Evolutionary conservation across 208 protist species (phyloP), one percentile per base, ranked within the genome.

Genomic region (Phytomonas sp.): DNA sequence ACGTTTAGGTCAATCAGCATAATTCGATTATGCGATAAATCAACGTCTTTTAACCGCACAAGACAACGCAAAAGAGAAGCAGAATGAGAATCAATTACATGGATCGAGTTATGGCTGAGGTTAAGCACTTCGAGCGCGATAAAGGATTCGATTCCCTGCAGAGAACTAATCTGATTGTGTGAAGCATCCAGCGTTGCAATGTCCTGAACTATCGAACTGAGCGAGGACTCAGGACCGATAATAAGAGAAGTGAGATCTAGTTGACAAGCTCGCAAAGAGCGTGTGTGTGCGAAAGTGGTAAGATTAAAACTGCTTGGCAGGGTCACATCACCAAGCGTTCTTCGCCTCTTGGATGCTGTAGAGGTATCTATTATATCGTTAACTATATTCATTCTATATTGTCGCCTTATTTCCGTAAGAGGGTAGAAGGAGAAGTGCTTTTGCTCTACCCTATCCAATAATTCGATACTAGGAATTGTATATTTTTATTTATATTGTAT

Each of bases 21-120:
- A 33, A 96, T 70, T 36, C 79, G 61, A 69, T 94, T 94, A 72
- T 88, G 66, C 3, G 86, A 92, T 29, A 96, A 75, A 65, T 93
- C 84, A 11, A 91, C 49, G 4, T 65, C 67, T 26, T 67, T 76
- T 4, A 96, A 76, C 6, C 70, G 74, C 19, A 59, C 61, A 62
- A 96, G 77, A 30, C 71, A 65, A n/a, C 71, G 66, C 33, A 96
- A 76, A 29, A 90, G 73, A 8, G 77, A 68, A 19, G 79, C 71
- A 12, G 79, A 74, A 60, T 87, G 75, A 0, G 76, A 71, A 69
- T 96, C 91, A 19, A 92, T 66, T 45, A 90, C 82, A 12, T 73
- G 77, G 12, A 96, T 29, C 19, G 40, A 31, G 71, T 96, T 96
- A 76, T 93, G 73, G 67, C 84, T 86, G 4, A 91, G 56, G 73